These are phyloP conservation scores for Dentipellis fragilis DNA, from an alignment of 768 basidiomycete species.

Conservation along the genomic window DNA sequence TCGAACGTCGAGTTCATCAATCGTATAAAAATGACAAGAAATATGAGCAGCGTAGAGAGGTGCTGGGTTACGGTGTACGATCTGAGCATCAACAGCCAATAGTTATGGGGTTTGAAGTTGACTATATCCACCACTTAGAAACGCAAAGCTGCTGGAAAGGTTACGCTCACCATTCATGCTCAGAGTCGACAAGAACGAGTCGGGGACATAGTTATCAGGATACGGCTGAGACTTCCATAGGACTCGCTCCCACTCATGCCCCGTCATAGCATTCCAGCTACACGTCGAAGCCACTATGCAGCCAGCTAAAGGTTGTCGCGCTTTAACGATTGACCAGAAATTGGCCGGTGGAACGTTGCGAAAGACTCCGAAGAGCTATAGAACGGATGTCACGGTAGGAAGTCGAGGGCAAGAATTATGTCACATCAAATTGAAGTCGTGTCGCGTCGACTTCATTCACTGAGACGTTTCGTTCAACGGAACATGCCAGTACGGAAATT, in stretches of 20 bases:
- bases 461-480: too few species aligned
- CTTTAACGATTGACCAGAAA: too few species aligned
- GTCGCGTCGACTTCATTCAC: too few species aligned
- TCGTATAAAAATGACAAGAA: slow-evolving; percentile 70
- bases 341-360: too few species aligned
- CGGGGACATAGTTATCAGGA: slow-evolving; percentile 82
- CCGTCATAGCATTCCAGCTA: background rate
- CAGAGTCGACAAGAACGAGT: slow-evolving; percentile 69
- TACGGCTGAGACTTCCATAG: slow-evolving; percentile 71
- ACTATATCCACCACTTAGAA: slow-evolving; percentile 30
- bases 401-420: too few species aligned
- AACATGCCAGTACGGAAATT: too few species aligned
- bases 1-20: slow-evolving; percentile 57
- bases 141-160: slow-evolving; percentile 6
- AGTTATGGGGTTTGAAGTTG: slow-evolving; percentile 72
- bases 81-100: slow-evolving; percentile 59
- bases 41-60: slow-evolving; percentile 68
- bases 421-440: too few species aligned
- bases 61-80: slow-evolving; percentile 80
- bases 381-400: too few species aligned
- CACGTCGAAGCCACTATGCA: too few species aligned
- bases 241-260: slow-evolving; percentile 49
- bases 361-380: too few species aligned
- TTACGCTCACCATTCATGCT: slow-evolving; percentile 60
- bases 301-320: too few species aligned